These are phyloP conservation scores for Canavalia ensiformis DNA, from an alignment of 306 rosid genomes.

Conservation along the genomic window DNA sequence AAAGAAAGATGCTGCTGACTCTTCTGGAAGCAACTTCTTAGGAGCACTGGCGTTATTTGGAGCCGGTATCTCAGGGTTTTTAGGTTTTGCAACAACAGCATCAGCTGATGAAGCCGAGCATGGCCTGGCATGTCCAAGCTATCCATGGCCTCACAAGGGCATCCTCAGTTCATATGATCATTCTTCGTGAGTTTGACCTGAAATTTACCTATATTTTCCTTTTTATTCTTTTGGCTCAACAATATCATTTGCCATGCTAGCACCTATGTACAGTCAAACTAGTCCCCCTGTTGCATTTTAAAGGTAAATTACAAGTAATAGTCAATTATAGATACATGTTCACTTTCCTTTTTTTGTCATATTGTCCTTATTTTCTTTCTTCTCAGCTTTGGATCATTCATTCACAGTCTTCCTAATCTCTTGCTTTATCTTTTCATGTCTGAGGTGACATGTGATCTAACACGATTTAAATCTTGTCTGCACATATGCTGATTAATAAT, in stretches of 20 bases:
- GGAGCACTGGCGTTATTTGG: constrained; percentile 92
- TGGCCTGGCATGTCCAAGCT: constrained; percentile 85
- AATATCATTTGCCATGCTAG: constrained; percentile 18
- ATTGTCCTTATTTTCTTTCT: constrained; percentile 19
- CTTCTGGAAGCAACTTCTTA: constrained; percentile 70
- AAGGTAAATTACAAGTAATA: constrained; percentile 23
- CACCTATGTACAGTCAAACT: neutral
- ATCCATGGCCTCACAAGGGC: constrained; percentile 99
- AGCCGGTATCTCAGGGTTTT: constrained; percentile 83
- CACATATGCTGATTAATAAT: neutral
- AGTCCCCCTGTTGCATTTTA: constrained; percentile 23
- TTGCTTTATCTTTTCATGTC: constrained; percentile 12
- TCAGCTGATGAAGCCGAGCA: constrained; percentile 98
- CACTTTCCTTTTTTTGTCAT: neutral
- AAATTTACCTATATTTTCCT: neutral
- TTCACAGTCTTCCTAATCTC: neutral
- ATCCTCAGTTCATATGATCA: constrained; percentile 98
- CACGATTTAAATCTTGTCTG: constrained; percentile 25
- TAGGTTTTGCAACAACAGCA: constrained; percentile 83
- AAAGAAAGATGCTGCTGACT: constrained; percentile 65
- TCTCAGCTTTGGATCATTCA: neutral
- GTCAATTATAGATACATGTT: constrained; percentile 5
- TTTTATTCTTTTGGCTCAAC: neutral
- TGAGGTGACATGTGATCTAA: neutral
- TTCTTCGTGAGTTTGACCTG: constrained; percentile 77